Conservation (phyloP, 2,329 filamentous ascomycete genomes). For the Chaetomium sp. region DNA sequence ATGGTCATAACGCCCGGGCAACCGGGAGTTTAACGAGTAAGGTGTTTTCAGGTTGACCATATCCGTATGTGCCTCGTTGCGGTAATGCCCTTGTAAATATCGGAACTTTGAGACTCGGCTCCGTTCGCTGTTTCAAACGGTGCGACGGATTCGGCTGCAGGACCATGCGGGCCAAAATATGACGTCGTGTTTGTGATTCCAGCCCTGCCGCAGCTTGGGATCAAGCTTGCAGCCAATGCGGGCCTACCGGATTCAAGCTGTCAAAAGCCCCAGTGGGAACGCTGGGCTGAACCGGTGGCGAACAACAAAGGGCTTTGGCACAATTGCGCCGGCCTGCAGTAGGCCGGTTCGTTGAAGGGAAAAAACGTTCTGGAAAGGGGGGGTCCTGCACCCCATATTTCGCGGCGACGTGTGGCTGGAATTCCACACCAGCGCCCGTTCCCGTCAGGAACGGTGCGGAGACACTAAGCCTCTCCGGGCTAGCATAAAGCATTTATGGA, state of each 20-base stretch:
- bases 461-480: slow-evolving; percentile 18
- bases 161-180: background rate
- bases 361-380: slow-evolving; percentile 32
- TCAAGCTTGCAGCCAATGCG: background rate
- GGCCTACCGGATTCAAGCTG: background rate
- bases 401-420: slow-evolving; percentile 21
- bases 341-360: slow-evolving; percentile 8
- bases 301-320: background rate
- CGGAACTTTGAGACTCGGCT: background rate
- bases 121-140: slow-evolving; percentile 7
- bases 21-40: background rate
- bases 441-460: slow-evolving; percentile 26
- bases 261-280: background rate
- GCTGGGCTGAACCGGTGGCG: background rate
- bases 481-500: slow-evolving; percentile 33
- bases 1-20: background rate
- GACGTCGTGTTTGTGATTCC: slow-evolving; percentile 1
- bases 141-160: background rate
- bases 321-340: background rate
- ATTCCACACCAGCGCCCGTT: slow-evolving; percentile 23
- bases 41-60: background rate
- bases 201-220: slow-evolving; percentile 4
- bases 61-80: background rate
- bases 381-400: slow-evolving; percentile 28
- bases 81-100: background rate